These are phyloP conservation scores for Ophiostoma angusticollis DNA, from an alignment of 2,329 filamentous ascomycete genomes.

Conservation along the genomic window DNA sequence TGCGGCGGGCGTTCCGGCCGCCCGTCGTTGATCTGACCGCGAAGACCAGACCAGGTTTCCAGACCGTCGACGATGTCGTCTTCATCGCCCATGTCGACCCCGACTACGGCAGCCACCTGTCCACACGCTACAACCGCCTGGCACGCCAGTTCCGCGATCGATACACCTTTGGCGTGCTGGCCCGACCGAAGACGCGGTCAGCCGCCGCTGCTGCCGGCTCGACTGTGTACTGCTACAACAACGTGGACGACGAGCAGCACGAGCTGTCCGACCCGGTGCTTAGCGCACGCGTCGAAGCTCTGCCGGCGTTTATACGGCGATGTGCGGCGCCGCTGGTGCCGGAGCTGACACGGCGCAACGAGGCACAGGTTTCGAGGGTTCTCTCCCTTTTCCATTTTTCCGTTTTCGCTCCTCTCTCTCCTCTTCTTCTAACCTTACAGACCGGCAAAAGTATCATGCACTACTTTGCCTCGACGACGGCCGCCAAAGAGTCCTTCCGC, in stretches of 20 bases:
- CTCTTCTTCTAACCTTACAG: constrained; percentile 11
- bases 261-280: constrained; percentile 20
- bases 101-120: constrained; percentile 19
- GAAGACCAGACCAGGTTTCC: constrained; percentile 22
- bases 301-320: constrained; percentile 26
- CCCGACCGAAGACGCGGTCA: constrained; percentile 12
- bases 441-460: constrained; percentile 19
- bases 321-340: constrained; percentile 29
- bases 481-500: constrained; percentile 24
- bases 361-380: constrained; percentile 29
- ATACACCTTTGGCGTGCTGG: constrained; percentile 29
- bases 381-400: too few relatives aligned
- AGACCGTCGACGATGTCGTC: constrained; percentile 26
- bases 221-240: constrained; percentile 28
- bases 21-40: constrained; percentile 17
- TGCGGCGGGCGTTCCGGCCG: constrained; percentile 19
- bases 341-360: constrained; percentile 31
- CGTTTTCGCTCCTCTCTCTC: too few relatives aligned
- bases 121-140: constrained; percentile 19
- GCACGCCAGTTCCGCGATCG: constrained; percentile 27
- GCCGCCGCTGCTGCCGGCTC: too few relatives aligned
- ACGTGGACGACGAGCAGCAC: constrained; percentile 24
- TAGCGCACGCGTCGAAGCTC: constrained; percentile 16
- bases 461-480: constrained; percentile 20
- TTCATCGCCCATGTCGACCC: constrained; percentile 27